Evolutionary conservation across 2,329 filamentous ascomycete genomes (phyloP).

Genomic region (Nannizziopsis arthrosporioides): DNA sequence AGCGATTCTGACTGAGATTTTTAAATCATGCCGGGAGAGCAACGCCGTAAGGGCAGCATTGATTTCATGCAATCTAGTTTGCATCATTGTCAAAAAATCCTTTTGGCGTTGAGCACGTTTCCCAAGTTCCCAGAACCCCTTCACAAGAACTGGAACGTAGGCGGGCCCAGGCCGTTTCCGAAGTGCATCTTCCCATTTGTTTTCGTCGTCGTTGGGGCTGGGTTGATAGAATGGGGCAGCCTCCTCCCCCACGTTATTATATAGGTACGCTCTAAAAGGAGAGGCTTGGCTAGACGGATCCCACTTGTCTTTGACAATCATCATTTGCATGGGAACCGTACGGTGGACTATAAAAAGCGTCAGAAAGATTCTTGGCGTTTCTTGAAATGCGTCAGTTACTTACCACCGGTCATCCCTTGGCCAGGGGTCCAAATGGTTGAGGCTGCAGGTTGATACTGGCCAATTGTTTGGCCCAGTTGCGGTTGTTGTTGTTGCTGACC

Average conservation of each 20-base stretch:
- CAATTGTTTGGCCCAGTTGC: slow-evolving; percentile 33
- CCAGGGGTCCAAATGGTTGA: slow-evolving; percentile 36
- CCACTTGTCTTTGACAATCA: slow-evolving; percentile 52
- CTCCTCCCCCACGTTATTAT: slow-evolving; percentile 50
- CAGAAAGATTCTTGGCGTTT: not conserved
- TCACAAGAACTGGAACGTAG: slow-evolving; percentile 49
- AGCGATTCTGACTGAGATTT: slow-evolving; percentile 46
- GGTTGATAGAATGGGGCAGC: slow-evolving; percentile 52
- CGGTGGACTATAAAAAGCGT: slow-evolving; percentile 40
- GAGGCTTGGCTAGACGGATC: slow-evolving; percentile 41
- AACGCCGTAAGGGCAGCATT: slow-evolving; percentile 49
- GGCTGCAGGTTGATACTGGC: slow-evolving; percentile 25
- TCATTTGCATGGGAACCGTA: slow-evolving; percentile 49
- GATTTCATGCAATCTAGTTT: slow-evolving; percentile 52
- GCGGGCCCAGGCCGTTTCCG: slow-evolving; percentile 46
- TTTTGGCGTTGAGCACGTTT: slow-evolving; percentile 47
- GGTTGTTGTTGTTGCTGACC: slow-evolving; percentile 25
- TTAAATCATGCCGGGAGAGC: slow-evolving; percentile 49
- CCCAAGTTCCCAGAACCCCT: slow-evolving; percentile 49
- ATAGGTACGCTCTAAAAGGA: slow-evolving; percentile 51
- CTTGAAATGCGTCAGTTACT: slow-evolving; percentile 14
- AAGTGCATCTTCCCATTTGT: slow-evolving; percentile 54
- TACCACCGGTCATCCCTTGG: slow-evolving; percentile 34
- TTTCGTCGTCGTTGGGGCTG: slow-evolving; percentile 45
- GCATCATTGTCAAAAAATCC: slow-evolving; percentile 46